Conservation (phyloP, 495 filamentous ascomycete genomes). For the Neurospora sp. region DNA sequence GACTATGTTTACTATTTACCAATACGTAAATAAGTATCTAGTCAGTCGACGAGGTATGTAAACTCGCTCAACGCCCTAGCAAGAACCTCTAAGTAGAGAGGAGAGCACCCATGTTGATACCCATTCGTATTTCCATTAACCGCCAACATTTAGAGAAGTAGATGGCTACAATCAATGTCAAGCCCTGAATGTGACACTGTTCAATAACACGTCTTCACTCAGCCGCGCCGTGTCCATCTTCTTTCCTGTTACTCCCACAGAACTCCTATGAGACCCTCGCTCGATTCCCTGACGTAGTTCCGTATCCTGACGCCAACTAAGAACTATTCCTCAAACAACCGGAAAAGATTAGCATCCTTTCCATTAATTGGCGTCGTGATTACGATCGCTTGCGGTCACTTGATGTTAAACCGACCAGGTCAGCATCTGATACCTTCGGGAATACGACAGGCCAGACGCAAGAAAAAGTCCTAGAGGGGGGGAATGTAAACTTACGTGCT, state of each 20-base stretch:
- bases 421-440: neutral
- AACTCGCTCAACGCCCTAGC: neutral
- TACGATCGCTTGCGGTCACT: slow-evolving; percentile 22
- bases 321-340: neutral
- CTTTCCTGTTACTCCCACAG: neutral
- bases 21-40: neutral
- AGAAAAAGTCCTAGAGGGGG: neutral
- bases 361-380: neutral
- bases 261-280: neutral
- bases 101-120: neutral
- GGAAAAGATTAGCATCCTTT: neutral
- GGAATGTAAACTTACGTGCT: slow-evolving; percentile 69
- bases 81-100: neutral
- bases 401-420: neutral
- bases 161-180: neutral
- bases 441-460: neutral
- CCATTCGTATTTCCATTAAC: neutral
- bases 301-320: neutral
- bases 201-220: neutral
- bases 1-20: neutral
- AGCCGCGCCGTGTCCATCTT: neutral
- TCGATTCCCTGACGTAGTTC: neutral
- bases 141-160: neutral
- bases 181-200: neutral
- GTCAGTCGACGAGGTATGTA: neutral